Conservation (phyloP, 768 basidiomycete species). For the Leccinellum luteum region DNA sequence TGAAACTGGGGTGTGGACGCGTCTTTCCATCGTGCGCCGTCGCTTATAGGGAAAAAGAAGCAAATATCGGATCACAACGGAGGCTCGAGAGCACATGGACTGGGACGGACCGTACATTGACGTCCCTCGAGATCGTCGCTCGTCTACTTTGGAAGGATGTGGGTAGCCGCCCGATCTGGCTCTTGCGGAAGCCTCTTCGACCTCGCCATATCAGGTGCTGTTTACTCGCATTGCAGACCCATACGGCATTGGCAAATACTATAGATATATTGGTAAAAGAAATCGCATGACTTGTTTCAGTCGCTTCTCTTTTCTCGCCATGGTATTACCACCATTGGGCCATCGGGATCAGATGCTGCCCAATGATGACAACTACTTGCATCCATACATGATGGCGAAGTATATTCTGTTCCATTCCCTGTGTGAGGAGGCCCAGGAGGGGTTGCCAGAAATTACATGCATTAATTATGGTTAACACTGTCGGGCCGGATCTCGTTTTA, state of each 20-base stretch:
- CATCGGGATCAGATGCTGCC: neutral
- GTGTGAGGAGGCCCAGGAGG: neutral
- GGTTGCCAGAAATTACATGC: neutral
- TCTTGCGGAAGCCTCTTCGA: conserved; percentile 3
- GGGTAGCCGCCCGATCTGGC: conserved; percentile 20
- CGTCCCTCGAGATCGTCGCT: conserved; percentile 16
- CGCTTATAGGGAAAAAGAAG: conserved; percentile 6
- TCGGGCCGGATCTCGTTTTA: neutral
- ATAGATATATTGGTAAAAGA: conserved; percentile 5
- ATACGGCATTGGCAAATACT: conserved; percentile 12
- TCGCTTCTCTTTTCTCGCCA: neutral
- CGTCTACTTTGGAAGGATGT: conserved; percentile 21
- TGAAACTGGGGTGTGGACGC: neutral
- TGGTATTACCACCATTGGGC: neutral
- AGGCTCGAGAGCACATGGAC: neutral
- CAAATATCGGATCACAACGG: conserved; percentile 8
- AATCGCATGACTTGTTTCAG: conserved; percentile 3
- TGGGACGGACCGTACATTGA: conserved; percentile 1
- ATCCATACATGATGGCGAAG: neutral
- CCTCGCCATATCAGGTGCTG: neutral
- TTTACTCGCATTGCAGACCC: neutral
- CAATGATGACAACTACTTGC: neutral
- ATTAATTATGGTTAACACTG: neutral
- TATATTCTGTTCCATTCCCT: neutral
- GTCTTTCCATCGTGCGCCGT: neutral